Percentiles rank a stretch among this genome's conserved stretches.
Conservation (phyloP, 768 basidiomycete genomes). For the Kwoniella europaea region DNA sequence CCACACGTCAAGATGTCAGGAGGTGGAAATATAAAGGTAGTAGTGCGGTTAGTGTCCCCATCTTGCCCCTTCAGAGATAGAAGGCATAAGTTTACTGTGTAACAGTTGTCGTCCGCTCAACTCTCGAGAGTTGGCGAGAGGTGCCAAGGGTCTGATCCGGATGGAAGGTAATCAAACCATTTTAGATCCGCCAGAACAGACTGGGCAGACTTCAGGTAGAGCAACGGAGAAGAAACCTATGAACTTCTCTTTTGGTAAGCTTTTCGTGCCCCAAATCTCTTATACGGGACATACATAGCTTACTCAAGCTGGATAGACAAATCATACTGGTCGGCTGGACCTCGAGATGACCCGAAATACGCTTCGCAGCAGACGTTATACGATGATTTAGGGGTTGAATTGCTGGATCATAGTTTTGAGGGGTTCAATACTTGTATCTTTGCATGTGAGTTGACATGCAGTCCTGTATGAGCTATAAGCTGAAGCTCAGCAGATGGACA, state of each 20-base stretch:
- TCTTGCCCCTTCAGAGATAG: too few relatives aligned
- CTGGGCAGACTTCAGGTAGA: conserved; percentile 64
- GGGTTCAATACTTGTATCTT: conserved; percentile 99
- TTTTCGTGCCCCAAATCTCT: too few relatives aligned
- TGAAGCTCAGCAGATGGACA: conserved; percentile 48
- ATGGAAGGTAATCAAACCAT: conserved; percentile 95
- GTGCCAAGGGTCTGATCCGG: conserved; percentile 89
- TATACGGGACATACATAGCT: too few relatives aligned
- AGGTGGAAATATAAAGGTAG: conserved; percentile 60
- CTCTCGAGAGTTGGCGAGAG: conserved; percentile 86
- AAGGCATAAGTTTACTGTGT: neutral
- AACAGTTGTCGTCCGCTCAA: conserved; percentile 94
- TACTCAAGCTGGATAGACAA: conserved; percentile 66
- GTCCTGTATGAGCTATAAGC: conserved; percentile 9
- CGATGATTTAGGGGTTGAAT: conserved; percentile 89
- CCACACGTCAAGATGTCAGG: conserved; percentile 16
- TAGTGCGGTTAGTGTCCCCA: conserved; percentile 52
- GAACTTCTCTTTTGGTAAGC: conserved; percentile 74
- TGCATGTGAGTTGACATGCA: conserved; percentile 75
- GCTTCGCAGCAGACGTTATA: conserved; percentile 94
- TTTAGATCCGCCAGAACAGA: conserved; percentile 80
- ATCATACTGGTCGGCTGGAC: conserved; percentile 94
- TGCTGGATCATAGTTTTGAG: conserved; percentile 91
- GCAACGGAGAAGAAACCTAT: conserved; percentile 88
- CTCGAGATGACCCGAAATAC: conserved; percentile 84